These are phyloP conservation scores for Oryza officinalis DNA, from an alignment of 176 grass and related monocot genomes.

Conservation along the genomic window DNA sequence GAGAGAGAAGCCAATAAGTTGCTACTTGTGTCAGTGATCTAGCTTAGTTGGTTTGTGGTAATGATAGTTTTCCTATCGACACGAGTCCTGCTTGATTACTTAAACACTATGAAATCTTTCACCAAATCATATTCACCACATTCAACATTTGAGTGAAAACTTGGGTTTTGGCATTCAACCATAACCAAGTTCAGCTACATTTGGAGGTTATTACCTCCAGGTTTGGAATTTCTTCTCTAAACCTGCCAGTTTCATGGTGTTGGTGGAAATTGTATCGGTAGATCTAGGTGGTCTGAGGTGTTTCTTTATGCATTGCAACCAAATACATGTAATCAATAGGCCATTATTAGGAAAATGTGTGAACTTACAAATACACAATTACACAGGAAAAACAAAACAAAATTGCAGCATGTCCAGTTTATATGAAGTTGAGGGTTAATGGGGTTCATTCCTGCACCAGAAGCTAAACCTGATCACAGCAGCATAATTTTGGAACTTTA, in stretches of 20 bases:
- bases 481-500: background rate
- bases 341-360: conserved; percentile 4
- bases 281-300: background rate
- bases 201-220: background rate
- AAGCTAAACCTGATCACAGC: background rate
- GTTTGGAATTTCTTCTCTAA: conserved; percentile 4
- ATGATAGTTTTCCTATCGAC: background rate
- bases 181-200: background rate
- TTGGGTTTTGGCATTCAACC: background rate
- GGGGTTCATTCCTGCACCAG: background rate
- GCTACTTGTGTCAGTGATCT: background rate
- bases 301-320: background rate
- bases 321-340: background rate
- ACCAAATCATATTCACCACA: background rate
- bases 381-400: background rate
- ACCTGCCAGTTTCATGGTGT: background rate
- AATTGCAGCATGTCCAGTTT: background rate
- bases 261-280: background rate
- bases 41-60: background rate
- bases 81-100: background rate
- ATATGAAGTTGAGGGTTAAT: background rate
- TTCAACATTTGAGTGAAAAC: background rate
- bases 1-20: conserved; percentile 3
- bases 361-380: background rate
- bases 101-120: conserved; percentile 6